Base-by-base conservation (phyloP, 495 filamentous ascomycete species). In the Bombardia bombarda region DNA sequence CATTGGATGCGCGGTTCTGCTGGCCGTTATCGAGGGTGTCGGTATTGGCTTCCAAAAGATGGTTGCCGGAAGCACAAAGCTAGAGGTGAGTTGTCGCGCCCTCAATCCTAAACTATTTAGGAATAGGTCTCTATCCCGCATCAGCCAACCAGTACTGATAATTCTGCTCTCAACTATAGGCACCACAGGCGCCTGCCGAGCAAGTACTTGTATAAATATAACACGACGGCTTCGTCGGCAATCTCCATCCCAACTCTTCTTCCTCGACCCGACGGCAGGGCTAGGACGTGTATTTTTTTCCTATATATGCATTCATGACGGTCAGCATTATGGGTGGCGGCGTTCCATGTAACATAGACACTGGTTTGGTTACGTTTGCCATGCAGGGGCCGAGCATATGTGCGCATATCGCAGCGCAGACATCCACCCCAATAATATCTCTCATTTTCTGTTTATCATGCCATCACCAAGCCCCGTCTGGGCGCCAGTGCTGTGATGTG, bases 21-120 rank as follows among this genome's bases (percentile, higher is more conserved):
- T 98, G 14, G 92, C 84, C 8, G 90, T 98, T 33, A 97, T 98
- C 48, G 92, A 98, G 66, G 92, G 92, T 49, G 92, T 96, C 32
- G 90, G 93, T 49, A 97, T 98, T 56, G 92, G 86, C 12, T 88
- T 97, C 72, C 87, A 95, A 65, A 81, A 89, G 56, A 90, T 96
- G 84, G 85, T 96, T 75, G 90, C 93, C 5, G 85, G 90, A 32
- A 83, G 84, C 59, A 95, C 86, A 52, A 83, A 81, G 72, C 70
- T 95, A 55, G 89, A 95, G 66, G 80, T 86, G 14, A 19, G 34
- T n/a, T n/a, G n/a, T 37, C 32, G 26, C 26, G 26, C 1, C 7
- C 9, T 23, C 1, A 9, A 2, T 22, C 16, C 21, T 13, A 31
- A 22, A 30, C 20, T 42, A 16, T 25, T 9, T 4, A 36, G n/a